phyloP scores from a whole-genome alignment of 441 rosid genomes.

The Erodium texanum region DNA sequence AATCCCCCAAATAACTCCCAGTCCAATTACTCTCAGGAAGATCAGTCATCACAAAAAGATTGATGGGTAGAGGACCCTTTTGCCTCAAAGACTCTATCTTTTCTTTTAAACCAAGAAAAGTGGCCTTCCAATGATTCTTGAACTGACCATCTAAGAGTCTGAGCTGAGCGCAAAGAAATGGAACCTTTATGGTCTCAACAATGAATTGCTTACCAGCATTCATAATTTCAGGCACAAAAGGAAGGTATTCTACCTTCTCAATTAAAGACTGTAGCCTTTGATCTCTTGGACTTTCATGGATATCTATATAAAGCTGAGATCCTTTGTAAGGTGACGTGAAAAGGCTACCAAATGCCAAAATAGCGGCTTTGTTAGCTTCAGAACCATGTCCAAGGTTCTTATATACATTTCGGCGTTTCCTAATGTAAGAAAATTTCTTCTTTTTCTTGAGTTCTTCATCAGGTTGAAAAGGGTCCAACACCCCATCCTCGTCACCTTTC shows the following conservation, averaged over 20 bases:
- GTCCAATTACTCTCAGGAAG: conserved; percentile 81
- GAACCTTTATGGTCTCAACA: conserved; percentile 41
- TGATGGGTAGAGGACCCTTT: conserved; percentile 30
- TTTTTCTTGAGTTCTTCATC: conserved; percentile 73
- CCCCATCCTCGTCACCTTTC: conserved; percentile 42
- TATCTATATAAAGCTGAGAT: conserved; percentile 56
- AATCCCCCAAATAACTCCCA: conserved; percentile 55
- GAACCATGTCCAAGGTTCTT: conserved; percentile 61
- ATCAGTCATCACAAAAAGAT: conserved; percentile 83
- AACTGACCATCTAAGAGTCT: conserved; percentile 89
- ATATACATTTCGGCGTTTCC: conserved; percentile 56
- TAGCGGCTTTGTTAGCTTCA: conserved; percentile 47
- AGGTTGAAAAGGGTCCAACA: conserved; percentile 64
- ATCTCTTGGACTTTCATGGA: conserved; percentile 32
- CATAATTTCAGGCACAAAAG: conserved; percentile 66
- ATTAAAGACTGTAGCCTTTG: conserved; percentile 46
- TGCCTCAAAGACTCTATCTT: conserved; percentile 50
- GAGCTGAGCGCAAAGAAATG: conserved; percentile 82
- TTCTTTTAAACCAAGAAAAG: conserved; percentile 50
- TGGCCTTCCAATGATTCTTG: conserved; percentile 72
- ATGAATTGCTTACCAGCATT: conserved; percentile 54
- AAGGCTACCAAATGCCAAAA: conserved; percentile 80
- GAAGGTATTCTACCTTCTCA: conserved; percentile 50
- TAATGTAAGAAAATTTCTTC: conserved; percentile 50
- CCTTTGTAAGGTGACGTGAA: conserved; percentile 79